Evolutionary conservation across 495 filamentous ascomycete genomes (phyloP).

Genomic region (Xylaria nigripes): DNA sequence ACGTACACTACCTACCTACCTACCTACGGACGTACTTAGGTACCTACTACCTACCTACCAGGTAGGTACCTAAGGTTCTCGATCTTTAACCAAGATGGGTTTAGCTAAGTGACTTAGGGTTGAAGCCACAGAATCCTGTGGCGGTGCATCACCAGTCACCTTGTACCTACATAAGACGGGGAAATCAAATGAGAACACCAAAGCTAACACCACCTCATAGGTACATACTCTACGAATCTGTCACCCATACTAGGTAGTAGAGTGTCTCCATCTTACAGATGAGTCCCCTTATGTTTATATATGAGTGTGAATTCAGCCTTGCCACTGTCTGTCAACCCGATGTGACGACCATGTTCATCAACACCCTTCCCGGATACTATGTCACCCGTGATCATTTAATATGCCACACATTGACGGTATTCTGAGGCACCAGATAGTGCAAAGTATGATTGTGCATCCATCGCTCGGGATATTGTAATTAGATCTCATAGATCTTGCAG

Average conservation of each 20-base stretch:
- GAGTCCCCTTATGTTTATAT: conserved; percentile 51
- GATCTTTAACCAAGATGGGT: too few relatives aligned
- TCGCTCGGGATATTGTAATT: conserved; percentile 49
- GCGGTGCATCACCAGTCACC: neutral
- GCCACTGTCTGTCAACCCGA: conserved; percentile 52
- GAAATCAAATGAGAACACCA: conserved; percentile 44
- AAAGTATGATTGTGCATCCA: conserved; percentile 4
- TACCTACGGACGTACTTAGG: too few relatives aligned
- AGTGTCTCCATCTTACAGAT: conserved; percentile 63
- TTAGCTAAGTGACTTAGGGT: too few relatives aligned
- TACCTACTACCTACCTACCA: too few relatives aligned
- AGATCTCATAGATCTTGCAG: conserved; percentile 43
- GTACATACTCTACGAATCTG: too few relatives aligned
- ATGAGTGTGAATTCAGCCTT: conserved; percentile 43
- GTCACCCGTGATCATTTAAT: conserved; percentile 60
- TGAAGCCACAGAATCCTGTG: neutral
- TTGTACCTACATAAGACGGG: neutral
- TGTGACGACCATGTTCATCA: conserved; percentile 50
- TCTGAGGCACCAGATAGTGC: conserved; percentile 63
- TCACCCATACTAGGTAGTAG: conserved; percentile 51
- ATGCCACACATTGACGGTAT: conserved; percentile 63
- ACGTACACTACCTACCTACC: too few relatives aligned
- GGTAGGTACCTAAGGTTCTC: too few relatives aligned
- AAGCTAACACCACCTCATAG: conserved; percentile 49
- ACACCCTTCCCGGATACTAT: conserved; percentile 55